Evolutionary conservation across 2,329 filamentous ascomycete genomes (phyloP).

Genomic region (Ophiostoma himal-ulmi): DNA sequence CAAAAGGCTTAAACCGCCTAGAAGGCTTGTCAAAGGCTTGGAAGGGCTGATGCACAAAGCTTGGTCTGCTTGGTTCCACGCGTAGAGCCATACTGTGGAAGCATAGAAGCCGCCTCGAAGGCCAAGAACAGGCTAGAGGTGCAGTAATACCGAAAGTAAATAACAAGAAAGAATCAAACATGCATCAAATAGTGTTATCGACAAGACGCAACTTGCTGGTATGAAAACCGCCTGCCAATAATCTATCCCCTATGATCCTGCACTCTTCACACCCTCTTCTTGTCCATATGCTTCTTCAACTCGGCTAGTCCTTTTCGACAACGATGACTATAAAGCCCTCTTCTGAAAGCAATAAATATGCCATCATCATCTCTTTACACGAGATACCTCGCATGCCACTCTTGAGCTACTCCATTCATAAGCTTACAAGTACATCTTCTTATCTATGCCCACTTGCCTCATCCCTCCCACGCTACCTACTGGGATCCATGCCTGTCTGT

Average conservation of each 20-base stretch:
- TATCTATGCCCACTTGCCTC: constrained; percentile 8
- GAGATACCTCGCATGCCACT: neutral
- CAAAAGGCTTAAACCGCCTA: constrained; percentile 11
- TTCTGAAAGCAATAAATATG: too few relatives aligned
- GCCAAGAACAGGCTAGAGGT: neutral
- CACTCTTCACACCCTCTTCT: neutral
- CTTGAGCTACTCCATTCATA: neutral
- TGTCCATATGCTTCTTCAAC: neutral
- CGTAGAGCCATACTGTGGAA: neutral
- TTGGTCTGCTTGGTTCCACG: neutral
- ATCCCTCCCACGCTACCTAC: constrained; percentile 14
- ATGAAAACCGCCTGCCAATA: neutral
- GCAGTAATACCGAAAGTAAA: neutral
- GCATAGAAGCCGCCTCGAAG: neutral
- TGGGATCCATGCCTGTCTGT: constrained; percentile 11
- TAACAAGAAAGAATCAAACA: neutral
- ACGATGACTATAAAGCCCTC: neutral
- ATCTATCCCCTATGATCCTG: neutral
- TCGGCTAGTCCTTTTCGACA: neutral
- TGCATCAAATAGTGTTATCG: neutral
- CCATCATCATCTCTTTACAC: too few relatives aligned
- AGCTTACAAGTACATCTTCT: neutral
- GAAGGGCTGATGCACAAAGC: neutral
- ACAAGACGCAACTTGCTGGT: neutral
- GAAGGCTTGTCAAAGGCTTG: constrained; percentile 13